These are phyloP conservation scores for Catenaria anguillulae DNA, from an alignment of 371 early-diverging fungal species.

Conservation along the genomic window DNA sequence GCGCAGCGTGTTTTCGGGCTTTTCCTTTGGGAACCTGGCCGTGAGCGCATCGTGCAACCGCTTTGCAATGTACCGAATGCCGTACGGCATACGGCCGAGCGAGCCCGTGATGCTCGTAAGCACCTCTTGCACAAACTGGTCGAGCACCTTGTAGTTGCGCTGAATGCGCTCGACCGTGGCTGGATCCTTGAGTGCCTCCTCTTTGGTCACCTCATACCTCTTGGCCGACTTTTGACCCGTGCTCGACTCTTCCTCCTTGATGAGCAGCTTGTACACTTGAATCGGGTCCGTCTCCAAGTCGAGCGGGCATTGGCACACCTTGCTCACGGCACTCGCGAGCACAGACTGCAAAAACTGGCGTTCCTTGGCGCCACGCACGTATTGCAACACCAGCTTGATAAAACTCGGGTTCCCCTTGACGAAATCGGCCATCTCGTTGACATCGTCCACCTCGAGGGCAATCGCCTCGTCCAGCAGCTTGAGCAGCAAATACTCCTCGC, in stretches of 20 bases:
- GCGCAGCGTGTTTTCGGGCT: constrained; percentile 58
- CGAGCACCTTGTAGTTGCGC: constrained; percentile 18
- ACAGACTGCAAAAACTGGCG: constrained; percentile 75
- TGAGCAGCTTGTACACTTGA: constrained; percentile 66
- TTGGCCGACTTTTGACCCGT: constrained; percentile 69
- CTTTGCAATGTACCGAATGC: constrained; percentile 87
- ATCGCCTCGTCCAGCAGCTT: constrained; percentile 86
- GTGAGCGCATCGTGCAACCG: constrained; percentile 62
- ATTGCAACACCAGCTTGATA: constrained; percentile 84
- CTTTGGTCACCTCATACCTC: constrained; percentile 56
- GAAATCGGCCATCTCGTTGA: constrained; percentile 70
- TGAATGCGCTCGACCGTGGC: constrained; percentile 62
- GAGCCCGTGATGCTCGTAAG: constrained; percentile 52
- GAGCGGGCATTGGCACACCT: constrained; percentile 57
- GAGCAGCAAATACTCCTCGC: constrained; percentile 93
- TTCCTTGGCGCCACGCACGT: constrained; percentile 88
- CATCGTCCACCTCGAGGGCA: constrained; percentile 69
- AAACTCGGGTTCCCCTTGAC: constrained; percentile 86
- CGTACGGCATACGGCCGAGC: constrained; percentile 77
- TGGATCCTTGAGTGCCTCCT: constrained; percentile 70
- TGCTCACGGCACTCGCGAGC: constrained; percentile 60
- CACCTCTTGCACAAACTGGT: not conserved
- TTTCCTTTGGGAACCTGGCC: constrained; percentile 32
- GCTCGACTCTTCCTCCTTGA: constrained; percentile 75
- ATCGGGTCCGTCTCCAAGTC: constrained; percentile 86